Evolutionary conservation across 352 stramenopile genomes (phyloP).

Genomic region (Phytophthora crassamura): DNA sequence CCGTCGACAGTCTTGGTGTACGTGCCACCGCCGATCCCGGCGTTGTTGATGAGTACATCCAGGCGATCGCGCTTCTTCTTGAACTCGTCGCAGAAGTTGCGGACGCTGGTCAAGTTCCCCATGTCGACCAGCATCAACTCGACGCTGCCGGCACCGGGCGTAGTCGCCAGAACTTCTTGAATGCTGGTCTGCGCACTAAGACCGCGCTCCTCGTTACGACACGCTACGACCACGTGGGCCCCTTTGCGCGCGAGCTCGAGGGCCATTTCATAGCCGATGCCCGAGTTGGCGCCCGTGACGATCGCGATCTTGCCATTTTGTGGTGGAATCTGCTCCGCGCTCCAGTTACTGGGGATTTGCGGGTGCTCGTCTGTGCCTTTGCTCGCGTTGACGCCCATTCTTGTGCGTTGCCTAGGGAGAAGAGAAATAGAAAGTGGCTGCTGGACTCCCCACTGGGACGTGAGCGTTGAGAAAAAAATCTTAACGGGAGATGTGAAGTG

Average conservation of each 20-base stretch:
- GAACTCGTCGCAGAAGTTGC: slow-evolving; percentile 36
- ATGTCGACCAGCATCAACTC: slow-evolving; percentile 55
- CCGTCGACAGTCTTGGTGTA: slow-evolving; percentile 40
- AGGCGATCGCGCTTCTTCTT: slow-evolving; percentile 23
- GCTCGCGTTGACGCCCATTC: no score
- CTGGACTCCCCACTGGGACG: no score
- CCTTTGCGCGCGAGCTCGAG: slow-evolving; percentile 33
- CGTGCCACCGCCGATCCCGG: slow-evolving; percentile 44
- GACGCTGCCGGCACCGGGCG: slow-evolving; percentile 12
- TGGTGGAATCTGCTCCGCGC: neutral
- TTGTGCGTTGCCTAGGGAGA: no score
- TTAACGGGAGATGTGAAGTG: no score
- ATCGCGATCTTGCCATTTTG: slow-evolving; percentile 6
- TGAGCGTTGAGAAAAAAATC: no score
- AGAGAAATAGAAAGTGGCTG: no score
- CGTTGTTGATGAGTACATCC: slow-evolving; percentile 66
- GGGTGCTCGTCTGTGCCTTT: no score
- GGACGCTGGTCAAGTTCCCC: slow-evolving; percentile 40
- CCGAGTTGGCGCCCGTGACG: no score
- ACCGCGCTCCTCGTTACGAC: slow-evolving; percentile 15
- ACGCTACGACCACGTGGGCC: slow-evolving; percentile 45
- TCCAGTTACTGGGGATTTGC: neutral
- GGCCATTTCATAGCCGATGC: slow-evolving; percentile 38
- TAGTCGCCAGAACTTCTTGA: neutral
- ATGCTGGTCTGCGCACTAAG: neutral